Evolutionary conservation across 2,329 filamentous ascomycete genomes (phyloP).

Genomic region (Pleoardoris graminearum): DNA sequence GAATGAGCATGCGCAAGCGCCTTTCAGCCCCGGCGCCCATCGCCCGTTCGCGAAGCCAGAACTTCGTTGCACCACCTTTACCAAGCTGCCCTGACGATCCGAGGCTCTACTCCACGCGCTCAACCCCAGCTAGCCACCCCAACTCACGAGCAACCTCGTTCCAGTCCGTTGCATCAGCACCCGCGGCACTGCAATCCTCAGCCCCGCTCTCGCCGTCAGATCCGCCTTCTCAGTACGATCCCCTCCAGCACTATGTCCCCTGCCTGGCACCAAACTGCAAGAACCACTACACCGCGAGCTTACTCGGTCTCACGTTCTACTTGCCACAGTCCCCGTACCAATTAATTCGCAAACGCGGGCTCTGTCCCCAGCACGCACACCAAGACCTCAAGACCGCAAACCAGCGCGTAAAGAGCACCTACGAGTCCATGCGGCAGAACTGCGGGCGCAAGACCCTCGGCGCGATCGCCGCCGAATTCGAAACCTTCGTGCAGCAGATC

Average conservation of each 20-base stretch:
- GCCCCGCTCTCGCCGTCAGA: constrained; percentile 4
- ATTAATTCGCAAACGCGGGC: constrained; percentile 29
- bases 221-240: constrained; percentile 31
- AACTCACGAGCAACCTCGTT: constrained; percentile 25
- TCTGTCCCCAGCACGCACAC: constrained; percentile 33
- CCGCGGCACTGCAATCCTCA: constrained; percentile 16
- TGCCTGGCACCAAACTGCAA: constrained; percentile 30
- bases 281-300: constrained; percentile 28
- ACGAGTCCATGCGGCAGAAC: constrained; percentile 37
- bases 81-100: constrained; percentile 7
- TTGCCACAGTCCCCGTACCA: constrained; percentile 32
- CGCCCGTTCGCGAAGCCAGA: constrained; percentile 3
- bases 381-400: constrained; percentile 34
- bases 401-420: constrained; percentile 27
- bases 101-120: constrained; percentile 20
- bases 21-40: constrained; percentile 18
- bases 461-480: constrained; percentile 33
- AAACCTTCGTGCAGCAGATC: constrained; percentile 23
- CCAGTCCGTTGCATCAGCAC: constrained; percentile 26
- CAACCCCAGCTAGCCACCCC: constrained; percentile 14
- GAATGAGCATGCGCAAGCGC: constrained; percentile 17
- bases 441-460: constrained; percentile 39
- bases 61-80: constrained; percentile 8
- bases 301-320: constrained; percentile 35
- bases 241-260: constrained; percentile 37